Conservation (phyloP, 352 stramenopile genomes). For the Pythium dissimile region DNA sequence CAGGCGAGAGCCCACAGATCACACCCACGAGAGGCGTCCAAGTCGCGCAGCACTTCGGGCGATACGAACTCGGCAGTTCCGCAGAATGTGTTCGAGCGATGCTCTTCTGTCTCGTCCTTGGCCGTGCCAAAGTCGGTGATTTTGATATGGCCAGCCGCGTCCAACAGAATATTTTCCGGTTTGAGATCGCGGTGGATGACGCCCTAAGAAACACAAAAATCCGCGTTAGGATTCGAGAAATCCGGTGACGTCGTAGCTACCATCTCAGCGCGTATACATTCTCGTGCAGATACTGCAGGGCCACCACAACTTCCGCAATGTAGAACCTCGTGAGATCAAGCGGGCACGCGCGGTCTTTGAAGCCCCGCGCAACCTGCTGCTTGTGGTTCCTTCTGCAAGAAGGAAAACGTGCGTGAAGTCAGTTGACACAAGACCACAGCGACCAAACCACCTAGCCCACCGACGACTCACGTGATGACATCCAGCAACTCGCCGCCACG, state of each 20-base stretch:
- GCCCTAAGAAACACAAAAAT: constrained; percentile 33
- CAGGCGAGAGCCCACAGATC: constrained; percentile 91
- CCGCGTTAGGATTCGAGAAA: not conserved
- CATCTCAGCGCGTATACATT: constrained; percentile 29
- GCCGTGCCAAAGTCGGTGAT: constrained; percentile 90
- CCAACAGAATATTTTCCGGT: constrained; percentile 88
- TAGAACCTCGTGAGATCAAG: constrained; percentile 89
- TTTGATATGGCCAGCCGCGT: constrained; percentile 84
- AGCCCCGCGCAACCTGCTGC: constrained; percentile 42
- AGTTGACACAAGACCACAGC: not conserved
- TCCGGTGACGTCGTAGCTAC: not conserved
- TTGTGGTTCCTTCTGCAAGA: constrained; percentile 73
- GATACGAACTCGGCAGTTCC: constrained; percentile 92
- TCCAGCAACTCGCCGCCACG: constrained; percentile 81
- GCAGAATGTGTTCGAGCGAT: constrained; percentile 85
- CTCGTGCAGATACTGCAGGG: constrained; percentile 94
- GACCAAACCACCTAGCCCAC: not conserved
- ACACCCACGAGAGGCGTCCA: constrained; percentile 75
- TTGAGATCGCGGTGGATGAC: constrained; percentile 97
- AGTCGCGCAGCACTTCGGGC: constrained; percentile 86
- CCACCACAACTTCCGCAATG: constrained; percentile 93
- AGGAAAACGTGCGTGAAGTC: not conserved
- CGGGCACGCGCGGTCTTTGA: constrained; percentile 66
- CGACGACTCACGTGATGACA: constrained; percentile 64
- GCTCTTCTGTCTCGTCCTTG: constrained; percentile 79